Evolutionary conservation across 345 rosid genomes (phyloP).

Genomic region (Stellera chamaejasme): DNA sequence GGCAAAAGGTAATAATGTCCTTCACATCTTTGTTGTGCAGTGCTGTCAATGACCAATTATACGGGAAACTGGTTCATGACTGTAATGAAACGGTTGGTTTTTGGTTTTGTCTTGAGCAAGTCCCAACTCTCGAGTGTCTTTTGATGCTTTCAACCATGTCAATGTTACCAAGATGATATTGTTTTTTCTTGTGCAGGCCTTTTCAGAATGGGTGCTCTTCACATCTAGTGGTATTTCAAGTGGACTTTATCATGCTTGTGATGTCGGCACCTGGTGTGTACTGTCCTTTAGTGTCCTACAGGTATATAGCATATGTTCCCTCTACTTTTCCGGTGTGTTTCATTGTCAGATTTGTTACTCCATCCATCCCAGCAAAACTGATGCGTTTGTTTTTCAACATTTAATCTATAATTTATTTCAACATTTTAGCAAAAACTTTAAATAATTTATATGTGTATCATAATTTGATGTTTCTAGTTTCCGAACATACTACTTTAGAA

Average conservation of each 20-base stretch:
- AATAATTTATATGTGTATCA: too few species aligned
- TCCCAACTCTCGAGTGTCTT: background rate
- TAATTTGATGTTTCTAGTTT: too few species aligned
- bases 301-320: constrained; percentile 27
- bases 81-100: constrained; percentile 2
- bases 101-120: constrained; percentile 7
- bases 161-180: constrained; percentile 1
- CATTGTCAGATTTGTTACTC: too few species aligned
- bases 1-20: constrained; percentile 51
- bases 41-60: background rate
- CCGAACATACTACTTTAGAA: too few species aligned
- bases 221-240: constrained; percentile 89
- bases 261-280: constrained; percentile 88
- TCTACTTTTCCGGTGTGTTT: too few species aligned
- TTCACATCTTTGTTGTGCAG: constrained; percentile 1
- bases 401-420: too few species aligned
- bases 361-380: too few species aligned
- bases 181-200: constrained; percentile 46
- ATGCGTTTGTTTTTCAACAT: too few species aligned
- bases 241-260: constrained; percentile 95
- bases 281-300: constrained; percentile 70
- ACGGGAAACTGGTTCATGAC: background rate
- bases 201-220: constrained; percentile 92
- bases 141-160: constrained; percentile 1
- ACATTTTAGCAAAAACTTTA: too few species aligned